Base-by-base conservation (phyloP, 208 protist genomes). In the Crithidia bombi region DNA sequence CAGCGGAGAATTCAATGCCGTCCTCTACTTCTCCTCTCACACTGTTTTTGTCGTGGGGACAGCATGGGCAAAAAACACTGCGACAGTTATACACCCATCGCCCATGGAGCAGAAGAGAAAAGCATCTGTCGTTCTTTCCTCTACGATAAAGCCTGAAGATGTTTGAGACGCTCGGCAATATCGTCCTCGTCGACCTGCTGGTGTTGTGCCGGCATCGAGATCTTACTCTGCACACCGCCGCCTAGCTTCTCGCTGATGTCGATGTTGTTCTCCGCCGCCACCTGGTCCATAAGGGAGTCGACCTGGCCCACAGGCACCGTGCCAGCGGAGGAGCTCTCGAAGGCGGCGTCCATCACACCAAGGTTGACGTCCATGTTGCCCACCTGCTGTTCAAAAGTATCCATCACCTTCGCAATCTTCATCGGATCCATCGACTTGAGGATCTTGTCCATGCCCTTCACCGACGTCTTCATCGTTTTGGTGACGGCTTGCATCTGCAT, bases 371-470 rank as follows among this genome's bases (percentile, higher is more conserved):
- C 98, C 38, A 99, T 66, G 43, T 86, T 92, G 44, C 98, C 97
- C 46, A 98, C 93, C 79, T 99, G 98, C 83, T 91, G 73, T 81
- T 99, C 98, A 66, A 99, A 99, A 79, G 92, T 86, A 66, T 99
- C 98, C 98, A 99, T 99, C 6, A 98, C 90, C 65, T 72, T 69
- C 10, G 90, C 78, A 28, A 96, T 96, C 68, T 87, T 84, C 69
- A 93, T 91, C 12, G 98, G 82, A 73, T 99, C 90, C 96, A 99
- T 98, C 12, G 80, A 83, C 44, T 82, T 72, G 50, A 98, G 82
- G 15, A 97, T 92, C 63, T 91, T 96, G n/a, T 98, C 98, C 91
- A 99, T 98, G 19, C 84, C 84, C 63, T 97, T 97, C 23, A 98
- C 95, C 3, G 98, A 92, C 39, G 78, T 87, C 54, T 85, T 77